A percentile compares a stretch with the other conserved stretches of the same genome.
These are phyloP conservation scores for Epipyxis sp. DNA, from an alignment of 108 stramenopile species.

Conservation along the genomic window DNA sequence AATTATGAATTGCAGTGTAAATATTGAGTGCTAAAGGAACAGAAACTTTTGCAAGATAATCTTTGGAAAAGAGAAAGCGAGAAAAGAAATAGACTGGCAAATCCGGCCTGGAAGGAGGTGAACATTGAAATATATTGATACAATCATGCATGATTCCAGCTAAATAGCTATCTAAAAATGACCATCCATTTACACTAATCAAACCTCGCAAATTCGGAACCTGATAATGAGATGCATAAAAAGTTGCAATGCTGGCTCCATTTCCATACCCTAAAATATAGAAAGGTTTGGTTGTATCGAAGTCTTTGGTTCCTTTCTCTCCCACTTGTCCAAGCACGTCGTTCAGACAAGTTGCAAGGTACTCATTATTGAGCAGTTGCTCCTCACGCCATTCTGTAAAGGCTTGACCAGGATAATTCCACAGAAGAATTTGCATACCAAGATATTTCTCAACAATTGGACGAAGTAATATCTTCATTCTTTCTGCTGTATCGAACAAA, in stretches of 20 bases:
- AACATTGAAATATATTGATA: conserved; percentile 71
- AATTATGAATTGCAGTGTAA: conserved; percentile 79
- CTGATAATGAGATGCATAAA: conserved; percentile 59
- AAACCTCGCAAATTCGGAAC: conserved; percentile 60
- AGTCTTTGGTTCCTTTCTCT: conserved; percentile 49
- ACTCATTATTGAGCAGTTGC: conserved; percentile 74
- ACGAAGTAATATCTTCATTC: conserved; percentile 68
- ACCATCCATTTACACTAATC: conserved; percentile 67
- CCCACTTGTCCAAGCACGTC: conserved; percentile 67
- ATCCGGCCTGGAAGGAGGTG: conserved; percentile 74
- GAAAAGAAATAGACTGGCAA: conserved; percentile 81
- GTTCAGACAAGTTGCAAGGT: conserved; percentile 64
- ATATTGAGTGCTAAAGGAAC: conserved; percentile 76
- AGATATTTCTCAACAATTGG: conserved; percentile 65
- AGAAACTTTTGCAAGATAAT: conserved; percentile 70
- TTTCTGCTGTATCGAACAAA: conserved; percentile 74
- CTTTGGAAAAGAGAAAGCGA: conserved; percentile 70
- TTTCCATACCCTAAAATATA: conserved; percentile 71
- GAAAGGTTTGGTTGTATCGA: conserved; percentile 61
- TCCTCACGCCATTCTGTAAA: conserved; percentile 71
- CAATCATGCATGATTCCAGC: conserved; percentile 80
- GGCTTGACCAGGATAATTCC: conserved; percentile 84
- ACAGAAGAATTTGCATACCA: conserved; percentile 70
- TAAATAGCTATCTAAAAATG: conserved; percentile 72
- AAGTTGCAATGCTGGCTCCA: conserved; percentile 69